Evolutionary conservation across 495 filamentous ascomycete genomes (phyloP), one percentile per base, ranked within the genome.

Genomic region (Penicillium mononematosum): DNA sequence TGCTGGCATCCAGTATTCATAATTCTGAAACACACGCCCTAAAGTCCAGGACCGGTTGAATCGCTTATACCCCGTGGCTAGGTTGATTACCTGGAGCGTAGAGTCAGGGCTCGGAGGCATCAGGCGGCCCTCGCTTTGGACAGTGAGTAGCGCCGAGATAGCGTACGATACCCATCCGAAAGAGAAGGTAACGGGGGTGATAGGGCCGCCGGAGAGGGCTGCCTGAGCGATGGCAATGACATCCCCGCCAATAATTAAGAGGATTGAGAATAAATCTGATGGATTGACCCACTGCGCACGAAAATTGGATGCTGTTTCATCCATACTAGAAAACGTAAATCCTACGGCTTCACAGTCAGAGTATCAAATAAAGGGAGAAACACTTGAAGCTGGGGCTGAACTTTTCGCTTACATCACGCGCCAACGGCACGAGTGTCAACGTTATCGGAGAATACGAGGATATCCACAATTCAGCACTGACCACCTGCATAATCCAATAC

Each of bases 161-260:
- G 75, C 61, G 54, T 82, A 84, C 1, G 72, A 63, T 1, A 82
- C 78, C 79, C 75, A 81, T 51, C 80, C 80, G 55, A 84, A 85
- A 1, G 77, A 82, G 62, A 85, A 84, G 4, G 71, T 66, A 5
- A 84, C 77, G 2, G 81, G 81, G 0, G 74, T 75, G 25, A 81
- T 36, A 5, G 16, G 16, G 0, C 32, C 31, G 4, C 65, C 63
- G 5, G 78, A 74, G 0, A 76, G 55, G 46, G 81, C 77, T 4
- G 80, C 80, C 17, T 83, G 64, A 4, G 81, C 81, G 19, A 58
- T 58, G 20, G 65, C 61, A 10, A 84, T 65, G n/a, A 83, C 64
- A 48, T 82, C 74, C 10, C 77, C 76, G n/a, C 81, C 80, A 10
- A 55, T n/a, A 46, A 83, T 66, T 1, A 83, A 62, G 4, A 83